Conservation (phyloP, 2,329 filamentous ascomycete species). For the Neofusicoccum kwambonambiense region DNA sequence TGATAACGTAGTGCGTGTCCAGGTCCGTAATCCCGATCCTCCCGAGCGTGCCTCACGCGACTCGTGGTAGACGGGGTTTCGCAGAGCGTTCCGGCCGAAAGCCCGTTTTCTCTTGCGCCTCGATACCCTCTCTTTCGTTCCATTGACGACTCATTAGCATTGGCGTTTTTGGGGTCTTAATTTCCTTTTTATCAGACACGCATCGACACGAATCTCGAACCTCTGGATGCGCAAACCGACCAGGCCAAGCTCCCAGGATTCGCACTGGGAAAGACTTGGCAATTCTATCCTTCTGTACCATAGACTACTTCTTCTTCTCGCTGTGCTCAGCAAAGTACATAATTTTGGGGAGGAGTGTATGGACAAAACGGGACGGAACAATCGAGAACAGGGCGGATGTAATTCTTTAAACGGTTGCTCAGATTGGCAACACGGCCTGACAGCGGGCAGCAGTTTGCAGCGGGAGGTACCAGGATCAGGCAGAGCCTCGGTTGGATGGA, state of each 20-base stretch:
- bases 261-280: slow-evolving; percentile 1
- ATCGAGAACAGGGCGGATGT: background rate
- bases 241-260: background rate
- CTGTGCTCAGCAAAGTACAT: slow-evolving; percentile 13
- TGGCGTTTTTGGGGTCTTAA: slow-evolving; percentile 14
- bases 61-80: slow-evolving; percentile 4
- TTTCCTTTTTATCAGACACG: background rate
- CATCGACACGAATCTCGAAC: slow-evolving; percentile 8
- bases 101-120: background rate
- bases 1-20: slow-evolving; percentile 10
- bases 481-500: background rate
- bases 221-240: slow-evolving; percentile 11
- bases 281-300: slow-evolving; percentile 17
- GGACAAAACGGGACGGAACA: background rate
- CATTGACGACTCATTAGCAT: slow-evolving; percentile 20
- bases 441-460: background rate
- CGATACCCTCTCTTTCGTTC: slow-evolving; percentile 14
- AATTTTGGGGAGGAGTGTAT: background rate
- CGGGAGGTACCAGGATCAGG: background rate
- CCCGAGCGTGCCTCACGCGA: slow-evolving; percentile 9
- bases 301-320: slow-evolving; percentile 14
- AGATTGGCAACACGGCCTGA: slow-evolving; percentile 1
- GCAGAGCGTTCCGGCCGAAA: slow-evolving; percentile 5
- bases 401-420: slow-evolving; percentile 3
- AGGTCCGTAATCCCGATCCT: slow-evolving; percentile 37